phyloP scores from a whole-genome alignment of 768 basidiomycete genomes.

The Lepiota brunneoincarnata region DNA sequence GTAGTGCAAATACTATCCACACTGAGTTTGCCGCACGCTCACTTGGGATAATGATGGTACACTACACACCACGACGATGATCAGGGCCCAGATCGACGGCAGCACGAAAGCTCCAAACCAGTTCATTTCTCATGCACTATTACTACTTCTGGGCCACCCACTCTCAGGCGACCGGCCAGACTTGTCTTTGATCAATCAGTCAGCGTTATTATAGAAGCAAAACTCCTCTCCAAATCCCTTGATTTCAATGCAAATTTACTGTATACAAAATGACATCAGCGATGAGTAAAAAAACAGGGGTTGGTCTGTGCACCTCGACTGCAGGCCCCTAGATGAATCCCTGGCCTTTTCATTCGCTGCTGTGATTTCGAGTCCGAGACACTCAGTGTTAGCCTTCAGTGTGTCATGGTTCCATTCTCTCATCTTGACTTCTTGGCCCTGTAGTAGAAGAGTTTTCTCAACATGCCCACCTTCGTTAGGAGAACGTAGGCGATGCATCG shows the following conservation, averaged over 20 bases:
- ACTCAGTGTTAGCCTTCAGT: neutral
- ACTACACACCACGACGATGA: slow-evolving; percentile 4
- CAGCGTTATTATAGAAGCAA: neutral
- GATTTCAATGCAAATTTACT: neutral
- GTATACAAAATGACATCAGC: neutral
- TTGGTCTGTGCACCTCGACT: neutral
- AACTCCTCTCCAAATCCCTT: neutral
- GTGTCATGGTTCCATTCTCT: neutral
- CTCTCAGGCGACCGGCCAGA: slow-evolving; percentile 6
- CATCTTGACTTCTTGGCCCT: slow-evolving; percentile 1
- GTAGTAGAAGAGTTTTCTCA: neutral
- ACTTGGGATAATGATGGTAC: neutral
- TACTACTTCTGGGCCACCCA: slow-evolving; percentile 2
- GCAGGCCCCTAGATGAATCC: neutral
- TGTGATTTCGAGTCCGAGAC: neutral
- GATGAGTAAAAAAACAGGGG: neutral
- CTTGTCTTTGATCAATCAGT: neutral
- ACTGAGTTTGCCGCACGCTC: neutral
- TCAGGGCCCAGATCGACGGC: slow-evolving; percentile 12
- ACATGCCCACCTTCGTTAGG: neutral
- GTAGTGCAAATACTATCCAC: neutral
- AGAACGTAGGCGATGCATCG: slow-evolving; percentile 6
- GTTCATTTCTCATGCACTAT: slow-evolving; percentile 9
- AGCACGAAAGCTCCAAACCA: slow-evolving; percentile 4
- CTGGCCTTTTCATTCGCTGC: neutral